Evolutionary conservation across 2,329 filamentous ascomycete species (phyloP).

Genomic region (Exserohilum turcica): DNA sequence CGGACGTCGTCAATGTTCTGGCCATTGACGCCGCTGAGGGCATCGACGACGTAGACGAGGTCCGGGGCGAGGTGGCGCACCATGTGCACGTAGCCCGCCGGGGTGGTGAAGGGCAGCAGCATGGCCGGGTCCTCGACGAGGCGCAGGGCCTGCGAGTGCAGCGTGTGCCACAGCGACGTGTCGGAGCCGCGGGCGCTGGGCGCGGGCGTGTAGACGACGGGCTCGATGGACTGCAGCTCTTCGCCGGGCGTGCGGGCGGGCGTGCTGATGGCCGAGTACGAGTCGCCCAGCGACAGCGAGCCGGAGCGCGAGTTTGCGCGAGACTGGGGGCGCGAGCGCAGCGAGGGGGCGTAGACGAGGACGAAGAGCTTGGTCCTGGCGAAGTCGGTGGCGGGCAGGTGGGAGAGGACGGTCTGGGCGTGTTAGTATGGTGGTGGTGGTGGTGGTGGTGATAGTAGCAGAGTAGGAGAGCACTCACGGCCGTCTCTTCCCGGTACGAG

Average conservation of each 20-base stretch:
- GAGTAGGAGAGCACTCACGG: slow-evolving; percentile 63
- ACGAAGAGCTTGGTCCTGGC: slow-evolving; percentile 79
- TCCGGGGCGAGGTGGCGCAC: slow-evolving; percentile 84
- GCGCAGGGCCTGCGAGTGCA: slow-evolving; percentile 77
- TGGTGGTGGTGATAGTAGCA: slow-evolving; percentile 20
- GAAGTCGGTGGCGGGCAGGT: slow-evolving; percentile 79
- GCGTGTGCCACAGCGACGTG: slow-evolving; percentile 70
- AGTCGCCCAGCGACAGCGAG: slow-evolving; percentile 72
- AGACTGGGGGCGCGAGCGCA: slow-evolving; percentile 66
- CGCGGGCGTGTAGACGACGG: slow-evolving; percentile 44
- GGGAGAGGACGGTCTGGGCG: slow-evolving; percentile 71
- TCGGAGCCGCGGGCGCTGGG: slow-evolving; percentile 43
- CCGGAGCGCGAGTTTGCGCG: slow-evolving; percentile 29
- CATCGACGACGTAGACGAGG: slow-evolving; percentile 85
- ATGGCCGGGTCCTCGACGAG: slow-evolving; percentile 85
- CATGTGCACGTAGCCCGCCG: slow-evolving; percentile 83
- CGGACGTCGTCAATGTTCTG: slow-evolving; percentile 69
- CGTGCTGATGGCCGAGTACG: slow-evolving; percentile 81
- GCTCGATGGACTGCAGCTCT: slow-evolving; percentile 55
- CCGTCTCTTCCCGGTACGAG: slow-evolving; percentile 72
- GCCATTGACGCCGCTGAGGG: slow-evolving; percentile 76
- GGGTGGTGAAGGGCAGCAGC: slow-evolving; percentile 85
- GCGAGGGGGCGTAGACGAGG: slow-evolving; percentile 82
- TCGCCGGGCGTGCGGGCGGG: slow-evolving; percentile 71
- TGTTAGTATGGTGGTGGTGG: slow-evolving; percentile 21